phyloP scores from a whole-genome alignment of 495 filamentous ascomycete genomes.

The Talaromyces liani region DNA sequence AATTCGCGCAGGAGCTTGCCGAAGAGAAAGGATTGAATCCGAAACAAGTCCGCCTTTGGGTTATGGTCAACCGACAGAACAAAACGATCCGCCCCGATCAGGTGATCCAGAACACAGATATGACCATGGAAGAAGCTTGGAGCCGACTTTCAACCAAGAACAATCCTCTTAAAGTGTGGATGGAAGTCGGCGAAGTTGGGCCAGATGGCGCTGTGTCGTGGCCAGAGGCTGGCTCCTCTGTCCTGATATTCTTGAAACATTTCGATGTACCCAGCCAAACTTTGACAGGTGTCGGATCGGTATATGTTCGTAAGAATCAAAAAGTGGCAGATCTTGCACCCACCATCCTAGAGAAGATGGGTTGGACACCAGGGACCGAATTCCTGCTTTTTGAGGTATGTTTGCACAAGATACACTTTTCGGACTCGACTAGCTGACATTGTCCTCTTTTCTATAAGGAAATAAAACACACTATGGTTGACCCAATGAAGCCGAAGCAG shows the following conservation, averaged over 20 bases:
- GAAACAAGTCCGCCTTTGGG: conserved; percentile 73
- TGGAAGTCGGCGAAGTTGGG: conserved; percentile 62
- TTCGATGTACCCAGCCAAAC: conserved; percentile 74
- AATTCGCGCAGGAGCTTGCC: conserved; percentile 63
- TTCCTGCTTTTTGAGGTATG: conserved; percentile 68
- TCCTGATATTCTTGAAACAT: conserved; percentile 87
- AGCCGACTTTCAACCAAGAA: conserved; percentile 62
- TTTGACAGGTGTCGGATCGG: conserved; percentile 65
- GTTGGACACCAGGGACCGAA: conserved; percentile 63
- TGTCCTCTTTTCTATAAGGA: conserved; percentile 45
- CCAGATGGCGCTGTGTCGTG: conserved; percentile 62
- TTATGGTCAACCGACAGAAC: conserved; percentile 98
- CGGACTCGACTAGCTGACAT: neutral
- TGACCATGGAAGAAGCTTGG: conserved; percentile 76
- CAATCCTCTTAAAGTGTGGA: conserved; percentile 74
- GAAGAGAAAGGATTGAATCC: conserved; percentile 52
- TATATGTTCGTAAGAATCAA: conserved; percentile 80
- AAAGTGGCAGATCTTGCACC: conserved; percentile 83
- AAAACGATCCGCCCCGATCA: conserved; percentile 90
- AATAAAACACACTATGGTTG: conserved; percentile 97
- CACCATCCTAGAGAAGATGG: conserved; percentile 74
- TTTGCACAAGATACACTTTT: neutral
- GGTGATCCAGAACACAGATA: conserved; percentile 66
- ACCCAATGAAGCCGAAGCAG: conserved; percentile 83
- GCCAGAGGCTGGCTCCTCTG: conserved; percentile 54